These are phyloP conservation scores for Colletotrichum orchidophilum DNA, from an alignment of 2,329 filamentous ascomycete genomes.

Conservation along the genomic window DNA sequence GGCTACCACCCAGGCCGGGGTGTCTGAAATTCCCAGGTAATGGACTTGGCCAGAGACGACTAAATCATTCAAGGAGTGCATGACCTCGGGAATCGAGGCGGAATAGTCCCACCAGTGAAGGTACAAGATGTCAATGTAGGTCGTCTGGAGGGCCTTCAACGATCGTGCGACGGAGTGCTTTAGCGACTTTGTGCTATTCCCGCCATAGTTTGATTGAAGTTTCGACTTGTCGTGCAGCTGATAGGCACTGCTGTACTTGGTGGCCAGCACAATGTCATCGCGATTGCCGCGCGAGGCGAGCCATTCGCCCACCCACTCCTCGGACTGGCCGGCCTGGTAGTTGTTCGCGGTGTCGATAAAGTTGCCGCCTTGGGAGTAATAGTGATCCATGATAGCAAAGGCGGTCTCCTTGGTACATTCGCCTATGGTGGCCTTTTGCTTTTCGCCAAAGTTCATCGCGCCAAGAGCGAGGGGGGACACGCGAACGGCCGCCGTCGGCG, in stretches of 20 bases:
- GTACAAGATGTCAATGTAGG: constrained; percentile 56
- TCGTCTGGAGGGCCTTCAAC: constrained; percentile 54
- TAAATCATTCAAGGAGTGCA: constrained; percentile 51
- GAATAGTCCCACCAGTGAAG: constrained; percentile 56
- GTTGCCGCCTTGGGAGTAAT: constrained; percentile 56
- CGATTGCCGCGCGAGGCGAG: constrained; percentile 58
- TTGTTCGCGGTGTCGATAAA: constrained; percentile 73
- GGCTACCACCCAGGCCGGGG: constrained; percentile 49
- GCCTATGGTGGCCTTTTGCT: neutral
- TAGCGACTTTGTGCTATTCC: constrained; percentile 53
- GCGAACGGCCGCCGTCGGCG: neutral
- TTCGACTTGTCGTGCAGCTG: constrained; percentile 43
- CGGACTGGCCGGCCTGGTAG: constrained; percentile 67
- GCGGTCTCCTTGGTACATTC: neutral
- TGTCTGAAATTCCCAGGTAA: constrained; percentile 51
- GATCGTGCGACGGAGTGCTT: constrained; percentile 53
- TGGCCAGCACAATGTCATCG: constrained; percentile 63
- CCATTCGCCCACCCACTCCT: constrained; percentile 68
- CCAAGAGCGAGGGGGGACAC: neutral
- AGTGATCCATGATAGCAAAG: neutral
- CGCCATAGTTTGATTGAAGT: constrained; percentile 50
- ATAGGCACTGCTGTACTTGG: constrained; percentile 64
- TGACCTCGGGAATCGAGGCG: constrained; percentile 51
- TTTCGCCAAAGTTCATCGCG: neutral
- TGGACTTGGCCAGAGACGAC: constrained; percentile 50